Percentiles rank a stretch among this genome's conserved stretches.
These are phyloP conservation scores for Prunella vulgaris DNA, from an alignment of 257 asterid genomes.

Conservation along the genomic window DNA sequence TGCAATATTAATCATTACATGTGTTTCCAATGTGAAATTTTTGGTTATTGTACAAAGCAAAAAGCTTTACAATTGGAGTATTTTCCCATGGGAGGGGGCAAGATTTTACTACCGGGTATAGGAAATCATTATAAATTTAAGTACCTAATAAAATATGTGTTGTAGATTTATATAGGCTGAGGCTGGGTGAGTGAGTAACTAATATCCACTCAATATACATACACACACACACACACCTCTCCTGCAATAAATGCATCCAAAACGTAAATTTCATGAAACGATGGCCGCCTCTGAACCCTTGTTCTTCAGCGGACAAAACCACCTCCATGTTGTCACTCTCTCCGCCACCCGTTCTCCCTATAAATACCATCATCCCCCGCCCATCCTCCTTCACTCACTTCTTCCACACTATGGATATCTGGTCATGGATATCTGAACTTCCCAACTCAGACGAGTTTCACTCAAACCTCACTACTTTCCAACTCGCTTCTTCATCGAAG, in stretches of 20 bases:
- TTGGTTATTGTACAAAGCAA: no score
- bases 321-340: slow-evolving; percentile 40
- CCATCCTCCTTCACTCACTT: slow-evolving; percentile 10
- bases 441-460: slow-evolving; percentile 53
- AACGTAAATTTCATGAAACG: slow-evolving; percentile 28
- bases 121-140: no score
- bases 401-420: slow-evolving; percentile 49
- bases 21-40: no score
- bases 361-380: slow-evolving; percentile 21
- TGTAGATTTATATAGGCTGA: no score
- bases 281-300: slow-evolving; percentile 8
- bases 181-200: not conserved
- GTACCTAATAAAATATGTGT: no score
- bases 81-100: no score
- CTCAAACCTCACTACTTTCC: slow-evolving; percentile 32
- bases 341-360: slow-evolving; percentile 50
- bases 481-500: not conserved
- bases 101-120: no score
- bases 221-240: no score
- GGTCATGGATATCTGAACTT: slow-evolving; percentile 90
- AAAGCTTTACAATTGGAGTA: no score
- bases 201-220: not conserved
- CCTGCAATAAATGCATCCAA: slow-evolving; percentile 31
- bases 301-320: slow-evolving; percentile 44
- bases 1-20: no score